Evolutionary conservation across 805 yeast species (phyloP), one percentile per base, ranked within the genome.

Genomic region (Ogataea sp.): DNA sequence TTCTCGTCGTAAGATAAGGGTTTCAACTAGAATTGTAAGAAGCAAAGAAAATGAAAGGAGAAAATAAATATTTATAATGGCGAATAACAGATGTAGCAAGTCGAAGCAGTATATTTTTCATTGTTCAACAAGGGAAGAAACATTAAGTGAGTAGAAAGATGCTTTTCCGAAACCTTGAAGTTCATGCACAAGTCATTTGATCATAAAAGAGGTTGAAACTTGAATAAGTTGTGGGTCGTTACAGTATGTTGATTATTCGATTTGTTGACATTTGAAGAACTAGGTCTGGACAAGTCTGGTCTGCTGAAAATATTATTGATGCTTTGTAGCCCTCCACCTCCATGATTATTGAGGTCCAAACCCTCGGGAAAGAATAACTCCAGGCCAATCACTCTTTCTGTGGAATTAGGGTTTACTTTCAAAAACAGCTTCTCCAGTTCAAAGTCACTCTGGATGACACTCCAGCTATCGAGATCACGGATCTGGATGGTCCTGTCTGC

Each of bases 391-490:
- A 38, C 23, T 13, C 23, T 36, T 10, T 36, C 32, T n/a, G n/a
- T n/a, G n/a, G n/a, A n/a, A n/a, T n/a, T n/a, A n/a, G n/a, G n/a
- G n/a, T n/a, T n/a, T n/a, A n/a, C n/a, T n/a, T n/a, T n/a, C n/a
- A 3, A 40, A 46, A 75, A 69, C n/a, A 71, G 49, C 32, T 62
- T 65, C 24, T 72, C 73, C 32, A 75, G 55, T 36, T 73, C 76
- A 34, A 52, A 49, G 48, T 75, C 78, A 13, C 67, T 64, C 38
- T 62, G 65, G 14, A 75, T 43, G 9, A 65, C 47, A 4, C 47
- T 42, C 39, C 53, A 48, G 25, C 58, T 52, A 26, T 50, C 54
- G 20, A 47, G 37, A 48, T 68, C 56, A 41, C 60, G 51, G 10
- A 71, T 53, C 24, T 62, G 59, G 17, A 71, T 48, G 11, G 62